These are phyloP conservation scores for Staphylotrichum longicolle DNA, from an alignment of 495 filamentous ascomycete species.

Conservation along the genomic window DNA sequence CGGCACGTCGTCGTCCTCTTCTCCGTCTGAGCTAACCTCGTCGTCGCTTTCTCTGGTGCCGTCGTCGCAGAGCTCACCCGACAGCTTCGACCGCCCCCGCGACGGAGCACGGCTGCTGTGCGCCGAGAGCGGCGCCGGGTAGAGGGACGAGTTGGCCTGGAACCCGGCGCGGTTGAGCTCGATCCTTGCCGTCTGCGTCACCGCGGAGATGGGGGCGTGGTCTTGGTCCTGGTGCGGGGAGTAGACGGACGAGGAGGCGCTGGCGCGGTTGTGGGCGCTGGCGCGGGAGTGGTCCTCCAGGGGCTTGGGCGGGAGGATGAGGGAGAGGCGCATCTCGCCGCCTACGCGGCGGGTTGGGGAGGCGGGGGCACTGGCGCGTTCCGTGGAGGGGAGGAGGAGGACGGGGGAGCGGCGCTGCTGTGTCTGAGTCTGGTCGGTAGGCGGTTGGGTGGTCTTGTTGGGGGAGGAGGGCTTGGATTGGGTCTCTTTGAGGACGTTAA, in stretches of 20 bases:
- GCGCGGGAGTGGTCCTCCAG: background rate
- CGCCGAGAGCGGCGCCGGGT: background rate
- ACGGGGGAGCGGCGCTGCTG: constrained; percentile 9
- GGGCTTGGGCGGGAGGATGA: constrained; percentile 7
- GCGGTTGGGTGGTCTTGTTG: background rate
- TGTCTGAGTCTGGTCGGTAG: background rate
- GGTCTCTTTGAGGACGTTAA: background rate
- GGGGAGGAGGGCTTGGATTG: constrained; percentile 4
- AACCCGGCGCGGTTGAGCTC: constrained; percentile 21
- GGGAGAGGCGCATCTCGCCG: constrained; percentile 2
- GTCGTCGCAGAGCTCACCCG: too few relatives aligned
- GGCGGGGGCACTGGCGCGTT: constrained; percentile 6
- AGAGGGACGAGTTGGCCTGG: constrained; percentile 15
- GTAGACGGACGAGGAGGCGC: constrained; percentile 31
- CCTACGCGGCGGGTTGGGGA: constrained; percentile 9
- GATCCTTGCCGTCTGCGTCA: background rate
- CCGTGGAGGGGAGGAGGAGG: constrained; percentile 5
- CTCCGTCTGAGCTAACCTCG: background rate
- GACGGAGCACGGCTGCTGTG: background rate
- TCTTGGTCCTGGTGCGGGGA: constrained; percentile 19
- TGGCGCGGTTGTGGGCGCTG: constrained; percentile 12
- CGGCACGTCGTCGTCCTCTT: constrained; percentile 7
- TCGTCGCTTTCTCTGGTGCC: too few relatives aligned
- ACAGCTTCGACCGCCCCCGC: too few relatives aligned
- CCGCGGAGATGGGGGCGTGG: background rate